Conservation (phyloP, 768 basidiomycete genomes). For the Omphalotus guepiniiformis region DNA sequence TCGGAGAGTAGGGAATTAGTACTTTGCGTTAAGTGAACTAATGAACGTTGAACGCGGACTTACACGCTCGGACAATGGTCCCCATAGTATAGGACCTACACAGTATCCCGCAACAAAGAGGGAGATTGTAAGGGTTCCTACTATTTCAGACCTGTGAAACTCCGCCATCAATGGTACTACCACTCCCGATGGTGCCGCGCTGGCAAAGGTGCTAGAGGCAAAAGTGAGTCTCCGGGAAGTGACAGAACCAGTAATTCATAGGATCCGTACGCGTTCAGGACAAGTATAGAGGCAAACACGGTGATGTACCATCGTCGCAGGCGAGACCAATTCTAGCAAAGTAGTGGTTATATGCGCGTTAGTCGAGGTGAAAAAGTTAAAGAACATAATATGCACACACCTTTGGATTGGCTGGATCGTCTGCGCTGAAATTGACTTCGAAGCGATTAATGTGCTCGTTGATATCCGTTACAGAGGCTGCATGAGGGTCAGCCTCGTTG, state of each 20-base stretch:
- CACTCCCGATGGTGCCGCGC: slow-evolving; percentile 52
- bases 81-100: slow-evolving; percentile 54
- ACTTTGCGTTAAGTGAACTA: background rate
- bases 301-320: slow-evolving; percentile 47
- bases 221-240: background rate
- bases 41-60: background rate
- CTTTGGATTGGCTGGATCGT: slow-evolving; percentile 45
- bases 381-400: slow-evolving; percentile 22
- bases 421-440: slow-evolving; percentile 29
- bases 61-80: slow-evolving; percentile 39
- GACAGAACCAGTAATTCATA: background rate
- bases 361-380: background rate
- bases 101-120: slow-evolving; percentile 66
- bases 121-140: slow-evolving; percentile 51
- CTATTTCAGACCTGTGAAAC: slow-evolving; percentile 47
- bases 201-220: slow-evolving; percentile 47
- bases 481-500: background rate
- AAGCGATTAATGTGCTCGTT: slow-evolving; percentile 30
- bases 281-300: slow-evolving; percentile 41
- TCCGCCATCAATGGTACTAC: slow-evolving; percentile 37
- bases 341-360: background rate
- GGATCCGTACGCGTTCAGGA: slow-evolving; percentile 47
- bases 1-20: slow-evolving; percentile 10
- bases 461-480: too few species aligned
- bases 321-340: slow-evolving; percentile 44